Conservation (phyloP, 805 yeast genomes). For the Metschnikowia hibisci region DNA sequence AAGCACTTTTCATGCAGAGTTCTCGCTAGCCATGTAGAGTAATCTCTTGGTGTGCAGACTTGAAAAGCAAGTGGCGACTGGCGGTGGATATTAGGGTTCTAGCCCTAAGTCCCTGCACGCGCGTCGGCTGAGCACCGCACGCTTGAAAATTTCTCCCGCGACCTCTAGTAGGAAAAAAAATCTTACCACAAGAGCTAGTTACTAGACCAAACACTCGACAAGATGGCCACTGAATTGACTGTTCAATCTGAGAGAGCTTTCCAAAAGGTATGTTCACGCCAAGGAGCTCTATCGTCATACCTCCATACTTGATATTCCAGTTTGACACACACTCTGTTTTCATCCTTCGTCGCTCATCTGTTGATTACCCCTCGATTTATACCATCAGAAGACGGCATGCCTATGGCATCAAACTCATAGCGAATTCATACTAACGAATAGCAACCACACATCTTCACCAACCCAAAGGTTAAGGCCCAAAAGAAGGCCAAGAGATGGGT, state of each 20-base stretch:
- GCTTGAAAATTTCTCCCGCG: slow-evolving; percentile 21
- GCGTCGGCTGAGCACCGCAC: slow-evolving; percentile 16
- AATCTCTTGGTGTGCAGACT: no score
- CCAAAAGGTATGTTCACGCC: slow-evolving; percentile 84
- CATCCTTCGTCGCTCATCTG: no score
- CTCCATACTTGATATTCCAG: neutral
- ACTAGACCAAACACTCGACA: slow-evolving; percentile 24
- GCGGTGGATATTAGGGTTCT: slow-evolving; percentile 10
- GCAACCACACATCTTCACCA: slow-evolving; percentile 99
- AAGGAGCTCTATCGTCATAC: neutral
- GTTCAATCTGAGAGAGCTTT: slow-evolving; percentile 99
- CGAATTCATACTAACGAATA: slow-evolving; percentile 41
- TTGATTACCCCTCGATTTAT: no score
- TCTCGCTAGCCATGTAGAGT: no score
- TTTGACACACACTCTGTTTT: no score
- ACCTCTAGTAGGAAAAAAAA: slow-evolving; percentile 15
- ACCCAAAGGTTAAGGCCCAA: slow-evolving; percentile 99
- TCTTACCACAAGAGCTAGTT: slow-evolving; percentile 13
- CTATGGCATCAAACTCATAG: neutral
- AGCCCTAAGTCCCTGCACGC: slow-evolving; percentile 15
- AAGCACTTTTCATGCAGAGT: no score
- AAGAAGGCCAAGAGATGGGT: slow-evolving; percentile 99
- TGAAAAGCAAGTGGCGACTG: neutral
- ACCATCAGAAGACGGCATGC: no score
- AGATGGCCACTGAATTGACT: slow-evolving; percentile 99